phyloP scores from a whole-genome alignment of 768 basidiomycete species.

The Kwoniella dendrophila region DNA sequence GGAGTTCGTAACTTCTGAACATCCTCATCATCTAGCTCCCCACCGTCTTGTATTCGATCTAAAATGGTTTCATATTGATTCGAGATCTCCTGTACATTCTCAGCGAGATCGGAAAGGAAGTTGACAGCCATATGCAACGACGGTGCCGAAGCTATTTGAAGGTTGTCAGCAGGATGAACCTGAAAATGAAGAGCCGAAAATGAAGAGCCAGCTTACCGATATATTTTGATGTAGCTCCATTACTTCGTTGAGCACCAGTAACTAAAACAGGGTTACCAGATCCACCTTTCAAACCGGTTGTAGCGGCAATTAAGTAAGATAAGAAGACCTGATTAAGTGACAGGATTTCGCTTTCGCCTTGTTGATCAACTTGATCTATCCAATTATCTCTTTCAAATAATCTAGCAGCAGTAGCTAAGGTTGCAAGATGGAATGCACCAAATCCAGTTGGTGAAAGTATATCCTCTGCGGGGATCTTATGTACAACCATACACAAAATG shows the following conservation, averaged over 20 bases:
- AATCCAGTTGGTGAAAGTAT: slow-evolving; percentile 67
- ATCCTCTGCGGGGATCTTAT: slow-evolving; percentile 73
- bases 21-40: slow-evolving; percentile 28
- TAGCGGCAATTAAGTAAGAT: slow-evolving; percentile 40
- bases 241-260: slow-evolving; percentile 32
- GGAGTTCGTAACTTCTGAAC: slow-evolving; percentile 20
- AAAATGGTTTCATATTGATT: slow-evolving; percentile 32
- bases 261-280: slow-evolving; percentile 45
- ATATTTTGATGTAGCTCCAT: slow-evolving; percentile 28
- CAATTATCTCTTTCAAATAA: slow-evolving; percentile 67
- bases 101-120: slow-evolving; percentile 34
- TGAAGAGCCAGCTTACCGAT: slow-evolving; percentile 30
- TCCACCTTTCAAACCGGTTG: slow-evolving; percentile 37
- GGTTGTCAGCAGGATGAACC: too few relatives aligned
- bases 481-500: slow-evolving; percentile 69
- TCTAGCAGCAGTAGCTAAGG: slow-evolving; percentile 72
- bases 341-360: slow-evolving; percentile 27
- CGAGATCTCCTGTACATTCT: slow-evolving; percentile 30
- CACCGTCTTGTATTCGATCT: slow-evolving; percentile 30
- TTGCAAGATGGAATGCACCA: slow-evolving; percentile 78
- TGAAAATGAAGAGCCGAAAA: not conserved
- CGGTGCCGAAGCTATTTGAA: slow-evolving; percentile 36
- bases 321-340: slow-evolving; percentile 39
- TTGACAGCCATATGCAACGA: slow-evolving; percentile 35
- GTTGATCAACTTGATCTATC: slow-evolving; percentile 60